Evolutionary conservation across 805 yeast species (phyloP).

Genomic region (Komagataella phaffii): DNA sequence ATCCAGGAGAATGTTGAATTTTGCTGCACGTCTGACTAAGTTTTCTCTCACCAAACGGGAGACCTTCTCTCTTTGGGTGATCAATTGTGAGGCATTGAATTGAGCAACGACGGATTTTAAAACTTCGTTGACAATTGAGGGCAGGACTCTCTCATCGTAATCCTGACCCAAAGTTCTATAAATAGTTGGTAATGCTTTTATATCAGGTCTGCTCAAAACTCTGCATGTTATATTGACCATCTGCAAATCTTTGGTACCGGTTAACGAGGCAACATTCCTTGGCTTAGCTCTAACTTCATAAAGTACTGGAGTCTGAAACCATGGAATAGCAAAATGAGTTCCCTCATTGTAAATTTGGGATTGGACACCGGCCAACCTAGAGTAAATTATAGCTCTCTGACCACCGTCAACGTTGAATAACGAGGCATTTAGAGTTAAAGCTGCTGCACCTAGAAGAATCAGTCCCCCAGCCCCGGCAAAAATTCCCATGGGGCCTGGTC

Average conservation of each 20-base stretch:
- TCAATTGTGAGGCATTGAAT: constrained; percentile 94
- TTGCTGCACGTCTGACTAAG: constrained; percentile 79
- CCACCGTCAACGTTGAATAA: constrained; percentile 94
- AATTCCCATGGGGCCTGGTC: constrained; percentile 31
- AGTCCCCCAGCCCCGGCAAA: constrained; percentile 56
- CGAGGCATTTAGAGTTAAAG: constrained; percentile 37
- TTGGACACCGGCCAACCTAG: constrained; percentile 75
- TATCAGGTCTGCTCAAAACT: constrained; percentile 83
- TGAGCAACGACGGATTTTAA: constrained; percentile 95
- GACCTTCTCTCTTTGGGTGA: constrained; percentile 97
- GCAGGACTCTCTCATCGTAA: constrained; percentile 93
- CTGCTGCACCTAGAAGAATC: constrained; percentile 43
- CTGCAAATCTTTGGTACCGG: constrained; percentile 97
- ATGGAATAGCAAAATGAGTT: constrained; percentile 87
- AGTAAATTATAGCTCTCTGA: constrained; percentile 91
- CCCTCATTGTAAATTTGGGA: constrained; percentile 83
- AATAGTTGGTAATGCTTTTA: constrained; percentile 64
- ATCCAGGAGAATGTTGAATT: constrained; percentile 78
- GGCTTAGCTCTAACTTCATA: constrained; percentile 97
- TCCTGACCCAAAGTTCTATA: constrained; percentile 89
- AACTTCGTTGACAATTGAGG: constrained; percentile 97
- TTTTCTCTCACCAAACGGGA: constrained; percentile 85
- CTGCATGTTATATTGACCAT: constrained; percentile 99
- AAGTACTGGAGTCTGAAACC: constrained; percentile 86
- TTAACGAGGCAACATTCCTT: constrained; percentile 86